Conservation (phyloP, 2,329 filamentous ascomycete species). For the Hypoxylon sp. region DNA sequence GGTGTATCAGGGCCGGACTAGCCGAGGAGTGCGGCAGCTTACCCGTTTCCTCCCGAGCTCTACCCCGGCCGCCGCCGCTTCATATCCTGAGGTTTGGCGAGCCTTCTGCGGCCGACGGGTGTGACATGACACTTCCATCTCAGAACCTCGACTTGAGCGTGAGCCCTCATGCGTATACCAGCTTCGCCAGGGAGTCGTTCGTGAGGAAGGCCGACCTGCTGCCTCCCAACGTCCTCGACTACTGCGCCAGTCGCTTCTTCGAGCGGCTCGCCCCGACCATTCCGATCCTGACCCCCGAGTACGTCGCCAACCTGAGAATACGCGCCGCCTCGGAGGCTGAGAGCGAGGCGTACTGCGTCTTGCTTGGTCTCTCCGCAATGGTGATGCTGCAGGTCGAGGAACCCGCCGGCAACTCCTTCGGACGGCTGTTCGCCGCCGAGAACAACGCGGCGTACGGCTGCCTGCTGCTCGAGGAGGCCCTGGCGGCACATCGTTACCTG, state of each 20-base stretch:
- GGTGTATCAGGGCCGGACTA: slow-evolving; percentile 53
- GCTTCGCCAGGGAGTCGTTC: slow-evolving; percentile 39
- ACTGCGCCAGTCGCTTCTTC: slow-evolving; percentile 53
- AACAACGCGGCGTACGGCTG: slow-evolving; percentile 50
- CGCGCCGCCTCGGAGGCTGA: slow-evolving; percentile 39
- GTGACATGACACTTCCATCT: slow-evolving; percentile 21
- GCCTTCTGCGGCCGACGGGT: slow-evolving; percentile 1
- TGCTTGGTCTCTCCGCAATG: slow-evolving; percentile 52
- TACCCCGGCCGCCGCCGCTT: slow-evolving; percentile 9
- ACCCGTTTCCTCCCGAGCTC: not conserved
- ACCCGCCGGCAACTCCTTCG: slow-evolving; percentile 44
- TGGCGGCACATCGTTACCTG: slow-evolving; percentile 47
- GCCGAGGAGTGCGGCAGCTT: slow-evolving; percentile 47
- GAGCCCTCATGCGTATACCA: slow-evolving; percentile 35
- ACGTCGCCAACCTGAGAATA: slow-evolving; percentile 45
- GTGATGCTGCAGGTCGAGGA: slow-evolving; percentile 54
- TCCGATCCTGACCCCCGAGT: slow-evolving; percentile 51
- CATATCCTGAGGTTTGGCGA: slow-evolving; percentile 4
- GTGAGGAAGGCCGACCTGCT: slow-evolving; percentile 48
- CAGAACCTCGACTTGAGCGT: slow-evolving; percentile 33
- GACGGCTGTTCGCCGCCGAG: slow-evolving; percentile 46
- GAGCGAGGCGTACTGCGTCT: slow-evolving; percentile 48
- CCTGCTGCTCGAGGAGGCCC: slow-evolving; percentile 49
- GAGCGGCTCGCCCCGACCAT: slow-evolving; percentile 52
- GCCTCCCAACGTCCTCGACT: slow-evolving; percentile 46